Evolutionary conservation across 2,329 filamentous ascomycete species (phyloP).

Genomic region (Drechmeria coniospora): DNA sequence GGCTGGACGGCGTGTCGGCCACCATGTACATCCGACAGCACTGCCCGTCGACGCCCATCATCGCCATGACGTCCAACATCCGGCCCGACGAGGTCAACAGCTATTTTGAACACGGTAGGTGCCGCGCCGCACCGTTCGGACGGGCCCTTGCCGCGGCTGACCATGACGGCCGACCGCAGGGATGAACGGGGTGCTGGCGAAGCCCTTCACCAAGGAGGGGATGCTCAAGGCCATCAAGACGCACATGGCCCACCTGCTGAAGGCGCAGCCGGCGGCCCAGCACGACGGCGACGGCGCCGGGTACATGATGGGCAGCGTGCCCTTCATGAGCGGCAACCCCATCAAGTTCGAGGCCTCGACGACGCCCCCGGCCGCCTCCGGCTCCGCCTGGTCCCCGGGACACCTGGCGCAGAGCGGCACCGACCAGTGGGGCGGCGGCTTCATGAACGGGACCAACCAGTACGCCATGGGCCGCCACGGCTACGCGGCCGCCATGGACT

Average conservation of each 20-base stretch:
- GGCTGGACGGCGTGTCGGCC: conserved; percentile 85
- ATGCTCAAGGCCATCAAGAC: conserved; percentile 78
- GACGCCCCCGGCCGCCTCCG: conserved; percentile 29
- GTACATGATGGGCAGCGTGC: conserved; percentile 17
- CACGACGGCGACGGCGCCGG: conserved; percentile 18
- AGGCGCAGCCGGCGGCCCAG: conserved; percentile 37
- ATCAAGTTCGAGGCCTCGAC: conserved; percentile 41
- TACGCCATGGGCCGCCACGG: conserved; percentile 19
- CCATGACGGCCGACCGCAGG: too few relatives aligned
- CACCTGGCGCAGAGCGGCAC: conserved; percentile 32
- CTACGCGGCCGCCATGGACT: conserved; percentile 11
- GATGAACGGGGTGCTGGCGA: conserved; percentile 95
- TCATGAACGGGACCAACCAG: conserved; percentile 24
- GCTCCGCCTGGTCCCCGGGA: conserved; percentile 36
- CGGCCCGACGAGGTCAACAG: conserved; percentile 90
- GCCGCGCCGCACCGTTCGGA: neutral
- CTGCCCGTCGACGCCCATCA: conserved; percentile 67
- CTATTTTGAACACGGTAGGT: conserved; percentile 89
- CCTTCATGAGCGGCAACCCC: conserved; percentile 18
- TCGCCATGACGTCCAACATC: conserved; percentile 98
- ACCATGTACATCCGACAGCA: conserved; percentile 87
- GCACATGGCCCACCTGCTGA: conserved; percentile 71
- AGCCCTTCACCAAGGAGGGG: conserved; percentile 84
- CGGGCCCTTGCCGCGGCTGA: neutral
- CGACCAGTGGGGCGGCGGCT: conserved; percentile 33